phyloP scores from a whole-genome alignment of 257 asterid genomes.

The Perilla frutescens region DNA sequence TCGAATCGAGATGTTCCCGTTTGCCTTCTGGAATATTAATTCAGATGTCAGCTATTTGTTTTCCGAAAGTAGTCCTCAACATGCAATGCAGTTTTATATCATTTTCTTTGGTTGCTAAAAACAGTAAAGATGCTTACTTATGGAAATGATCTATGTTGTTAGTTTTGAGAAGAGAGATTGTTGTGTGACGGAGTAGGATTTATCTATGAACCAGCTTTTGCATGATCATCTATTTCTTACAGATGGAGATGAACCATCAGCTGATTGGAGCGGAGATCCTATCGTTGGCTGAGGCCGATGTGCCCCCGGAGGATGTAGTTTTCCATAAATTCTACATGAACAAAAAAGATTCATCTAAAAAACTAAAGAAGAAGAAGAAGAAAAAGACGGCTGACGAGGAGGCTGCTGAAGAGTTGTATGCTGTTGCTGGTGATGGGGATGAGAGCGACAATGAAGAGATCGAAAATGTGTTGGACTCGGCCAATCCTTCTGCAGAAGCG shows the following conservation, averaged over 20 bases:
- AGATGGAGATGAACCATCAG: constrained; percentile 80
- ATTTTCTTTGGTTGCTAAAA: too few species aligned
- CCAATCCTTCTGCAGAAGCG: background rate
- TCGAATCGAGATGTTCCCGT: background rate
- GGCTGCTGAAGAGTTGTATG: constrained; percentile 72
- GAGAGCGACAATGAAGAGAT: constrained; percentile 73
- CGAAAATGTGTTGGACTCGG: constrained; percentile 54
- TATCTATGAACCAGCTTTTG: background rate
- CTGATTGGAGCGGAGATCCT: constrained; percentile 83
- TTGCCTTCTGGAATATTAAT: background rate
- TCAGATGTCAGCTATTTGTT: background rate
- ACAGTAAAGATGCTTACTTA: too few species aligned
- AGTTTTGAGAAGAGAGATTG: background rate
- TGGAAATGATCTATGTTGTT: too few species aligned
- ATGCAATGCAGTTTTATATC: background rate
- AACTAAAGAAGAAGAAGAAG: constrained; percentile 66
- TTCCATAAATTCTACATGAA: constrained; percentile 89
- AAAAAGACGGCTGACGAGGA: constrained; percentile 70
- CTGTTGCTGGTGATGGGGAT: constrained; percentile 57
- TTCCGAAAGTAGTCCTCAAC: too few species aligned
- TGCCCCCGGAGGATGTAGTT: constrained; percentile 85
- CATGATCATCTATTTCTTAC: constrained; percentile 18
- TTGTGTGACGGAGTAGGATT: background rate
- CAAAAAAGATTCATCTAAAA: constrained; percentile 71
- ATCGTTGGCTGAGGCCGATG: constrained; percentile 75